Conservation (phyloP, 768 basidiomycete species). For the Auricularia cornea region DNA sequence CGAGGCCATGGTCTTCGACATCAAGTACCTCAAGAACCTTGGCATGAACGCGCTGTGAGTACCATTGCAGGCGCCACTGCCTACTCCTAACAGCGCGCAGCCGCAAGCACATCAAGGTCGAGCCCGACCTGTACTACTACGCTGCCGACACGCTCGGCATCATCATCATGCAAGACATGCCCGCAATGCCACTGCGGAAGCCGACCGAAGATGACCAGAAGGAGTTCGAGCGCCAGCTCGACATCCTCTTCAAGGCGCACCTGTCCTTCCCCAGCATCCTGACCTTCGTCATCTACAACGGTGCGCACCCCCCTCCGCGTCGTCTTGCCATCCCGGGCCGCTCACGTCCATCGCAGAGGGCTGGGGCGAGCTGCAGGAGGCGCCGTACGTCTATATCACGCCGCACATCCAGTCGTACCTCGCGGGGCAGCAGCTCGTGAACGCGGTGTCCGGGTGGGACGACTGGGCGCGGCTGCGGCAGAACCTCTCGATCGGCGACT, state of each 20-base stretch:
- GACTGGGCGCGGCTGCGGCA: neutral
- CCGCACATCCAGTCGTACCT: neutral
- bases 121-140: neutral
- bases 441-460: neutral
- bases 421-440: neutral
- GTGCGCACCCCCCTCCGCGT: neutral
- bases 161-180: neutral
- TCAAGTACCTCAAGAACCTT: neutral
- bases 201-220: neutral
- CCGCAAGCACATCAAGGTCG: neutral
- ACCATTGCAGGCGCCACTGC: neutral
- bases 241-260: neutral
- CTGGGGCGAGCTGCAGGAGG: neutral
- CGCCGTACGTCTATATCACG: neutral
- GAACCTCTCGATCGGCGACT: neutral
- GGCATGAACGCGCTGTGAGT: neutral
- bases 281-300: conserved; percentile 1
- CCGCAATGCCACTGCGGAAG: neutral
- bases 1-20: neutral
- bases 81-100: neutral
- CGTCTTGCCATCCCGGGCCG: neutral
- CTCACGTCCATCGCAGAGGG: neutral
- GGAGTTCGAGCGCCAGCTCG: neutral
- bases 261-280: neutral
- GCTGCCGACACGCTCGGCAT: neutral